Evolutionary conservation across 495 filamentous ascomycete genomes (phyloP).

Genomic region (Penicillium canariense): DNA sequence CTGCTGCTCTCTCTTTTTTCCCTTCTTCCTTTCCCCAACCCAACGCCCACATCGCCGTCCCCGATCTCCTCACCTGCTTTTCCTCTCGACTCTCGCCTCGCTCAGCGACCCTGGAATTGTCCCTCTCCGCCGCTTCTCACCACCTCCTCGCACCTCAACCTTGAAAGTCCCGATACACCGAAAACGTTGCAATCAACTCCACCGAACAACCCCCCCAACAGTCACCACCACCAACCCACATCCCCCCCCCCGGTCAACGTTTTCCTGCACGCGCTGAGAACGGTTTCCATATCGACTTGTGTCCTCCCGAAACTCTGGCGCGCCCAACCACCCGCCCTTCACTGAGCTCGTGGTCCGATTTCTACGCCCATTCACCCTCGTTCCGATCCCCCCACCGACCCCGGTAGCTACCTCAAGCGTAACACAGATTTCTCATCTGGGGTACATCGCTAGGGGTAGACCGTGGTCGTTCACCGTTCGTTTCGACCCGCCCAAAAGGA

Average conservation of each 20-base stretch:
- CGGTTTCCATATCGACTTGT: slow-evolving; percentile 5
- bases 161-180: neutral
- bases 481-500: slow-evolving; percentile 7
- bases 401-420: slow-evolving; percentile 47
- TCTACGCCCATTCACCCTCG: slow-evolving; percentile 11
- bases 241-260: neutral
- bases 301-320: neutral
- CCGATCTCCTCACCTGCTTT: neutral
- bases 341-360: slow-evolving; percentile 13
- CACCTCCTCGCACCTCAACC: neutral
- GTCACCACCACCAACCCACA: neutral
- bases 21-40: neutral
- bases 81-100: neutral
- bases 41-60: neutral
- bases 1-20: neutral
- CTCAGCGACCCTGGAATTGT: neutral
- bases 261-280: neutral
- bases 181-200: slow-evolving; percentile 3
- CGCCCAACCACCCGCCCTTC: neutral
- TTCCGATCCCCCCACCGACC: slow-evolving; percentile 20
- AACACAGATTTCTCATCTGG: slow-evolving; percentile 43
- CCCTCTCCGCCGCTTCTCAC: neutral
- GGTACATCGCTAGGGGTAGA: slow-evolving; percentile 47
- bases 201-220: slow-evolving; percentile 2
- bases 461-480: slow-evolving; percentile 31